These are phyloP conservation scores for Rhodotorula kratochvilovae DNA, from an alignment of 768 basidiomycete species.

Conservation along the genomic window DNA sequence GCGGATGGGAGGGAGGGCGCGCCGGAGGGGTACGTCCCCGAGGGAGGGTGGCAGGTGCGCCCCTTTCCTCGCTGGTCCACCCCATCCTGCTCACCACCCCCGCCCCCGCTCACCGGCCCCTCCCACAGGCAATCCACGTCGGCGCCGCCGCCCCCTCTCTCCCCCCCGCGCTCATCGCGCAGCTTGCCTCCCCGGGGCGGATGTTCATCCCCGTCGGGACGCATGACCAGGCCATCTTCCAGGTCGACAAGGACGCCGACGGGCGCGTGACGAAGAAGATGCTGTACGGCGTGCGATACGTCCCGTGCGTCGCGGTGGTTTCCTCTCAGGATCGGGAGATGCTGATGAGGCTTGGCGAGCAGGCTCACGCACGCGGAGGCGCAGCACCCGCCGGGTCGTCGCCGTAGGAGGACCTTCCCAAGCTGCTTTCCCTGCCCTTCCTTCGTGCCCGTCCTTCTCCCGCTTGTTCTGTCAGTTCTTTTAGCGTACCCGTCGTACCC, in stretches of 20 bases:
- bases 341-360: not conserved
- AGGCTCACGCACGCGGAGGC: not conserved
- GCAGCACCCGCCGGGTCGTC: not conserved
- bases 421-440: not conserved
- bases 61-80: not conserved
- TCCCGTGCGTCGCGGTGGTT: conserved; percentile 44
- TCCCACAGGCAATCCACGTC: conserved; percentile 63
- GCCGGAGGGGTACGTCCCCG: conserved; percentile 56
- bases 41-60: conserved; percentile 54
- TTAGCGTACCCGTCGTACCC: no score
- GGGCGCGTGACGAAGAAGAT: conserved; percentile 63
- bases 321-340: not conserved
- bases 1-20: conserved; percentile 64
- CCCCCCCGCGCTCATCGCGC: conserved; percentile 68
- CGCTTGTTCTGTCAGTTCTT: not conserved
- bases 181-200: conserved; percentile 39
- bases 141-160: conserved; percentile 75
- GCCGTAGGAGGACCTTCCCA: not conserved
- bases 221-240: conserved; percentile 59
- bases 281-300: conserved; percentile 76
- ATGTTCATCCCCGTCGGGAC: conserved; percentile 92
- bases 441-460: not conserved
- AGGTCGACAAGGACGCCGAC: conserved; percentile 70
- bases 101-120: conserved; percentile 55
- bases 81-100: no score